phyloP scores from a whole-genome alignment of 192 early-diverging fungal species.

The Coemansia sp. region DNA sequence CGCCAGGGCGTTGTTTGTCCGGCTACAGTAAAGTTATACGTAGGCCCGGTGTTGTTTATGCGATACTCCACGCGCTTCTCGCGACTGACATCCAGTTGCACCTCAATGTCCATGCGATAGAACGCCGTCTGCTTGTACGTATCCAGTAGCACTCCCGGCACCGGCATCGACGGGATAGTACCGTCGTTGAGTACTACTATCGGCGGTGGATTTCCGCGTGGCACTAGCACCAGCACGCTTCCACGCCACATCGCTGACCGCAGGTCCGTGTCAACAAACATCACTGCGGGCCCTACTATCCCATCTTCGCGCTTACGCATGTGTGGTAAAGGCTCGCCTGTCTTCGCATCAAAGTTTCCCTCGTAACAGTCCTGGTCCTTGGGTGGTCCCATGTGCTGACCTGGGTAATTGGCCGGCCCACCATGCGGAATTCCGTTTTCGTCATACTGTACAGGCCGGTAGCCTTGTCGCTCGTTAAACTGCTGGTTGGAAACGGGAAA shows the following conservation, averaged over 20 bases:
- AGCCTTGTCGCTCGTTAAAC: constrained; percentile 23
- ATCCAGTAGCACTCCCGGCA: constrained; percentile 50
- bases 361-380: constrained; percentile 41
- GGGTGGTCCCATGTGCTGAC: constrained; percentile 8
- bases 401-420: constrained; percentile 45
- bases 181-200: constrained; percentile 47
- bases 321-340: constrained; percentile 45
- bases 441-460: constrained; percentile 31
- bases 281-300: constrained; percentile 56
- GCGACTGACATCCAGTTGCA: constrained; percentile 47
- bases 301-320: constrained; percentile 45
- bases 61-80: constrained; percentile 49
- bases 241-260: constrained; percentile 56
- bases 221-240: constrained; percentile 56
- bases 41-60: constrained; percentile 48
- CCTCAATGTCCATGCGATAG: constrained; percentile 60
- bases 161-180: constrained; percentile 21
- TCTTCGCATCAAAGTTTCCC: constrained; percentile 50
- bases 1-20: constrained; percentile 58
- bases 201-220: constrained; percentile 27
- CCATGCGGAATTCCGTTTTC: constrained; percentile 42
- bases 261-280: constrained; percentile 58
- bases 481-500: constrained; percentile 44
- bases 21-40: constrained; percentile 55
- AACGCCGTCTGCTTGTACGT: constrained; percentile 61